Evolutionary conservation across 176 grass and related monocot genomes (phyloP).

Genomic region (Juncus inflexus): DNA sequence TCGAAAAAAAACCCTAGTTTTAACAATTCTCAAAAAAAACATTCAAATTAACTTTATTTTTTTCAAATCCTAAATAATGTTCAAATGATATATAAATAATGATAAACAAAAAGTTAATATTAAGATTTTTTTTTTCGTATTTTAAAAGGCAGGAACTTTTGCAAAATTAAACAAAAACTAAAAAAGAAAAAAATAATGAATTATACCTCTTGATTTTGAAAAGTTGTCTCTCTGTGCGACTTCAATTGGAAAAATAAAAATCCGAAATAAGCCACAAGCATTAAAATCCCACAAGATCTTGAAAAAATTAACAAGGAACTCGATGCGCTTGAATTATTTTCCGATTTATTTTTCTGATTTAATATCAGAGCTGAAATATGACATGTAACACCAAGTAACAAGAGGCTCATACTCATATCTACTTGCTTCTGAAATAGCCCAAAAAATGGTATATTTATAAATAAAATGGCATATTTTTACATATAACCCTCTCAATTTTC

Average conservation of each 20-base stretch:
- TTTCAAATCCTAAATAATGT: too few species aligned
- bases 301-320: conserved; percentile 34
- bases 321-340: not conserved
- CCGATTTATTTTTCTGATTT: conserved; percentile 17
- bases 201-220: conserved; percentile 42
- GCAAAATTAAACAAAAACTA: not conserved
- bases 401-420: conserved; percentile 46
- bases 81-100: too few species aligned
- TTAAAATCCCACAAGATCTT: conserved; percentile 46
- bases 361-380: conserved; percentile 27
- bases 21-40: too few species aligned
- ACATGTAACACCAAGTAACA: conserved; percentile 44
- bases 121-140: not conserved
- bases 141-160: too few species aligned
- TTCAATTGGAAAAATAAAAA: conserved; percentile 58
- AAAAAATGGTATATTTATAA: not conserved
- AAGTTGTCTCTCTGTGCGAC: conserved; percentile 43
- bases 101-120: too few species aligned
- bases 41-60: too few species aligned
- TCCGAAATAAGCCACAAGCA: conserved; percentile 50
- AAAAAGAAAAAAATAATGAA: conserved; percentile 10
- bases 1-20: too few species aligned
- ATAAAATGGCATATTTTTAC: too few species aligned
- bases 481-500: too few species aligned
- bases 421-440: conserved; percentile 43